phyloP scores from a whole-genome alignment of 2,329 filamentous ascomycete genomes.

The Apiospora phragmitis region DNA sequence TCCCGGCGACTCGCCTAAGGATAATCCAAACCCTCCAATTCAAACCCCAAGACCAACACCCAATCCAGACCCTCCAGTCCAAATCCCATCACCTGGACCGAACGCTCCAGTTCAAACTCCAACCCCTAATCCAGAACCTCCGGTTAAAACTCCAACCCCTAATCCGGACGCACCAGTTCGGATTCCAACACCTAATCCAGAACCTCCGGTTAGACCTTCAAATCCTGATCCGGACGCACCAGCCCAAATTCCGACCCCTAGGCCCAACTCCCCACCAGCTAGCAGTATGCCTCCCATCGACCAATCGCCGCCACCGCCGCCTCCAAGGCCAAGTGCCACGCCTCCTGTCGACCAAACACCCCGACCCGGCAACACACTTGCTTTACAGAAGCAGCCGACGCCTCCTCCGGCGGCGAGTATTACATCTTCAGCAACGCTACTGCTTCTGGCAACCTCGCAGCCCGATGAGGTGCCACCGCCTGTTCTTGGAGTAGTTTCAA shows the following conservation, averaged over 20 bases:
- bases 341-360: not conserved
- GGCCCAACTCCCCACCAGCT: not conserved
- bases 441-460: not conserved
- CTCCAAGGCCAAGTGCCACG: not conserved
- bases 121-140: not conserved
- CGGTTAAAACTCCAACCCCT: not conserved
- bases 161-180: not conserved
- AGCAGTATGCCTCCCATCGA: not conserved
- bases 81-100: not conserved
- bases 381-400: not conserved
- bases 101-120: not conserved
- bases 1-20: too few relatives aligned
- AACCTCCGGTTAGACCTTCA: not conserved
- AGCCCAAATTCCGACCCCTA: not conserved
- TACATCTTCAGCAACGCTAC: not conserved
- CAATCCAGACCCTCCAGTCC: not conserved
- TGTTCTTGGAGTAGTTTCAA: not conserved
- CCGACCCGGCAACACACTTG: too few relatives aligned
- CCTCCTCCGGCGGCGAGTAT: not conserved
- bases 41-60: not conserved
- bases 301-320: not conserved
- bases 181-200: not conserved
- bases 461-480: not conserved
- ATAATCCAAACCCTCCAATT: not conserved
- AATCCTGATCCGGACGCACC: not conserved